A percentile compares a stretch with the other conserved stretches of the same genome.
Conservation (phyloP, 495 filamentous ascomycete genomes). For the Rusavskia elegans region DNA sequence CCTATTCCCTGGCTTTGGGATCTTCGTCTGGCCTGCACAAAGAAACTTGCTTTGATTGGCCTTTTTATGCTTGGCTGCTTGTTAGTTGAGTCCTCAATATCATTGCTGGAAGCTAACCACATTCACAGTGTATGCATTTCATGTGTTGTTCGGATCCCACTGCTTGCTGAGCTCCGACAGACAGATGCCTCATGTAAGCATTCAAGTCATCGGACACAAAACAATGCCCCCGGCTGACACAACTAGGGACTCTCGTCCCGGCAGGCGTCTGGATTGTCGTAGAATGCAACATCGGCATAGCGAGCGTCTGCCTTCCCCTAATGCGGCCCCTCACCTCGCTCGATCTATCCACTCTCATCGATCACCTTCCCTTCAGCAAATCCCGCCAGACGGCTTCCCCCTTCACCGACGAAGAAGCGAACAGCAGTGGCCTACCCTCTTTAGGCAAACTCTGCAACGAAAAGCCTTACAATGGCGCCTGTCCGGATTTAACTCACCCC, state of each 20-base stretch:
- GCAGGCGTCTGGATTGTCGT: conserved; percentile 1
- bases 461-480: neutral
- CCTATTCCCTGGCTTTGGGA: conserved; percentile 6
- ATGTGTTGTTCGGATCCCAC: neutral
- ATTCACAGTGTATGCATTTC: conserved; percentile 1
- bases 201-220: neutral
- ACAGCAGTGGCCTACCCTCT: neutral
- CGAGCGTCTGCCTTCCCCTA: conserved; percentile 1
- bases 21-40: neutral
- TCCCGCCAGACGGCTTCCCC: neutral
- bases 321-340: neutral
- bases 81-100: conserved; percentile 1
- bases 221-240: neutral
- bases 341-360: neutral
- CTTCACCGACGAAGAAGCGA: neutral
- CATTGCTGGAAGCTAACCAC: neutral
- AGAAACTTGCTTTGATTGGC: conserved; percentile 1
- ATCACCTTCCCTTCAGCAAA: neutral
- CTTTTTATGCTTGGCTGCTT: conserved; percentile 9
- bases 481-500: neutral
- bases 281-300: conserved; percentile 2
- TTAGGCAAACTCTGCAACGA: neutral
- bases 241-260: neutral
- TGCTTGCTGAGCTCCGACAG: neutral
- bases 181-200: neutral